phyloP scores from a whole-genome alignment of 169 alveolate genomes.

The Plasmodium knowlesi region DNA sequence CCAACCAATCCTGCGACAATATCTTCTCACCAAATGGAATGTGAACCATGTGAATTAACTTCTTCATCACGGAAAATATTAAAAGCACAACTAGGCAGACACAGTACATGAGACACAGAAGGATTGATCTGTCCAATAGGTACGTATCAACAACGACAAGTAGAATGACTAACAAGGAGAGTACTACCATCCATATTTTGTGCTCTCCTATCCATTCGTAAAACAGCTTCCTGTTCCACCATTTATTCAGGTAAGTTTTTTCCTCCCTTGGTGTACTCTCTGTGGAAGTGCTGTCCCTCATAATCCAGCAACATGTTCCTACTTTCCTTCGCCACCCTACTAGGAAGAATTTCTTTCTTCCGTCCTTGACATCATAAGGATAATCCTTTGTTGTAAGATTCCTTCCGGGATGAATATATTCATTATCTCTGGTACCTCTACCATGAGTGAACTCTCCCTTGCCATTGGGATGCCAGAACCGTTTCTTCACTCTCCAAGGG shows the following conservation, averaged over 20 bases:
- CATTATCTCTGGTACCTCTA: neutral
- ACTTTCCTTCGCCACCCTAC: neutral
- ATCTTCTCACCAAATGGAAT: constrained; percentile 10
- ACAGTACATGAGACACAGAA: constrained; percentile 13
- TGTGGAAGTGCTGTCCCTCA: neutral
- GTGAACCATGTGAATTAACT: constrained; percentile 8
- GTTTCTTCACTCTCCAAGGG: neutral
- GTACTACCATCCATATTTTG: neutral
- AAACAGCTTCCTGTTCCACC: constrained; percentile 1
- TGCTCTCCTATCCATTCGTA: neutral
- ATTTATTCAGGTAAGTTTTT: constrained; percentile 5
- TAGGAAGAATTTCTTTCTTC: neutral
- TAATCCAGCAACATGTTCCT: neutral
- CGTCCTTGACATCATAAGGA: neutral
- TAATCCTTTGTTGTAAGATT: neutral
- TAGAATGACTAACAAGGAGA: constrained; percentile 15
- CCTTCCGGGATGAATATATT: neutral
- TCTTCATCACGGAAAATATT: neutral
- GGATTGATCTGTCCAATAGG: neutral
- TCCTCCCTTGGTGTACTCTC: neutral
- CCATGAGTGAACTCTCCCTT: neutral
- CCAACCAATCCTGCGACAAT: neutral
- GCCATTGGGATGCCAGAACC: neutral
- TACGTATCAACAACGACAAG: constrained; percentile 12
- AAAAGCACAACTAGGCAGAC: constrained; percentile 3